Conservation (phyloP, 495 filamentous ascomycete genomes). For the Xylaria acuta region DNA sequence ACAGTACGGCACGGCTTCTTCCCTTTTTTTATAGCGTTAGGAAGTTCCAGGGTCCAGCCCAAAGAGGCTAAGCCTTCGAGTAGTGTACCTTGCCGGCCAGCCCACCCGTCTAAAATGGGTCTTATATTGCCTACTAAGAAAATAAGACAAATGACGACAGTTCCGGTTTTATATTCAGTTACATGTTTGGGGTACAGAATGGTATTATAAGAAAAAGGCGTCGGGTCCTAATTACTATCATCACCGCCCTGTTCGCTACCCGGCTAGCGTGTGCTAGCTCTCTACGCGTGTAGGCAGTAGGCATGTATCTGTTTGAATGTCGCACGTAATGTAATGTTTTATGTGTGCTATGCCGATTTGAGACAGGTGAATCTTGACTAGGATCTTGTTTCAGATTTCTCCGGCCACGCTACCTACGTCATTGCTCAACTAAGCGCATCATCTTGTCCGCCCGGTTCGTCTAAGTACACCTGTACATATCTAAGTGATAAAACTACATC, state of each 20-base stretch:
- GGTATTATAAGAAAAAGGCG: background rate
- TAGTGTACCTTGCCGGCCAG: background rate
- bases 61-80: background rate
- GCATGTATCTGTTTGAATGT: background rate
- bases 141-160: background rate
- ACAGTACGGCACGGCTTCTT: background rate
- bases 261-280: background rate
- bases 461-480: too few species aligned
- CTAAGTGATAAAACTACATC: background rate
- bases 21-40: background rate
- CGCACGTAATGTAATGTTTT: background rate
- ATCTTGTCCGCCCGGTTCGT: too few species aligned
- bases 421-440: background rate
- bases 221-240: too few species aligned
- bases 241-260: background rate
- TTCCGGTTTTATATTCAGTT: conserved; percentile 5
- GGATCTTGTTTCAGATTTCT: conserved; percentile 19
- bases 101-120: background rate
- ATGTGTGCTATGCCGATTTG: conserved; percentile 10
- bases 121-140: background rate
- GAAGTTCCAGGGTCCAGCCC: background rate
- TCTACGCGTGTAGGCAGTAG: background rate
- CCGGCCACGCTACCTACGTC: conserved; percentile 11
- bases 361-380: conserved; percentile 12
- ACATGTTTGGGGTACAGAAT: background rate